Evolutionary conservation across 495 filamentous ascomycete genomes (phyloP).

Genomic region (Penicillium roqueforti): DNA sequence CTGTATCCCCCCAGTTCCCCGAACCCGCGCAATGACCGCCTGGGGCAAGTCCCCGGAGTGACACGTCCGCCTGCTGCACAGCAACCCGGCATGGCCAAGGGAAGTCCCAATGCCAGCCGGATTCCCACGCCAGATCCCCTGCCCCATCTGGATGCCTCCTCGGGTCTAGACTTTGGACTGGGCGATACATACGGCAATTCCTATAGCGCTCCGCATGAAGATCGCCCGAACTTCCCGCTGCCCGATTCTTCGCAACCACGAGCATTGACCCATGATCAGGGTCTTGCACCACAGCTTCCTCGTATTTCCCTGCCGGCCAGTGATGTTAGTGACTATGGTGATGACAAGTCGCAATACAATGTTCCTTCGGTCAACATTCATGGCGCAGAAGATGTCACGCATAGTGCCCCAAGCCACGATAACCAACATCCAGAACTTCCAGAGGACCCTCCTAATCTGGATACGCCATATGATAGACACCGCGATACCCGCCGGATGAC

Average conservation of each 20-base stretch:
- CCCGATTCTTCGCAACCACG: slow-evolving; percentile 16
- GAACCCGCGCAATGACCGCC: slow-evolving; percentile 13
- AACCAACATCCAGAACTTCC: slow-evolving; percentile 15
- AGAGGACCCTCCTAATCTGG: slow-evolving; percentile 28
- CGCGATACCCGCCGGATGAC: slow-evolving; percentile 72
- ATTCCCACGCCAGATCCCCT: slow-evolving; percentile 18
- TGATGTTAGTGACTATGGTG: slow-evolving; percentile 60
- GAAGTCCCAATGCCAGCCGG: slow-evolving; percentile 28
- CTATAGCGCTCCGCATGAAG: slow-evolving; percentile 12
- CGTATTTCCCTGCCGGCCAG: slow-evolving; percentile 42
- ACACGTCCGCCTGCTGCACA: slow-evolving; percentile 12
- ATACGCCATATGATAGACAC: slow-evolving; percentile 29
- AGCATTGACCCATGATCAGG: slow-evolving; percentile 14
- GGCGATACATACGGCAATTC: slow-evolving; percentile 6
- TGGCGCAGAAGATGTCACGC: slow-evolving; percentile 22
- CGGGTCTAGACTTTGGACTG: slow-evolving; percentile 22
- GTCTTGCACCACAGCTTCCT: slow-evolving; percentile 28
- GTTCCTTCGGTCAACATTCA: slow-evolving; percentile 33
- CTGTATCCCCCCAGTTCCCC: slow-evolving; percentile 24
- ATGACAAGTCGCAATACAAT: slow-evolving; percentile 49
- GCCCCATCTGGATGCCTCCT: slow-evolving; percentile 10
- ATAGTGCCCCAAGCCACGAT: slow-evolving; percentile 11
- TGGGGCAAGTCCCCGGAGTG: slow-evolving; percentile 7
- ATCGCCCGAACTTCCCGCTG: slow-evolving; percentile 29
- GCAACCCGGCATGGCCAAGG: slow-evolving; percentile 13